These are phyloP conservation scores for Diutina sp. DNA, from an alignment of 1,139 yeast species.

Conservation along the genomic window DNA sequence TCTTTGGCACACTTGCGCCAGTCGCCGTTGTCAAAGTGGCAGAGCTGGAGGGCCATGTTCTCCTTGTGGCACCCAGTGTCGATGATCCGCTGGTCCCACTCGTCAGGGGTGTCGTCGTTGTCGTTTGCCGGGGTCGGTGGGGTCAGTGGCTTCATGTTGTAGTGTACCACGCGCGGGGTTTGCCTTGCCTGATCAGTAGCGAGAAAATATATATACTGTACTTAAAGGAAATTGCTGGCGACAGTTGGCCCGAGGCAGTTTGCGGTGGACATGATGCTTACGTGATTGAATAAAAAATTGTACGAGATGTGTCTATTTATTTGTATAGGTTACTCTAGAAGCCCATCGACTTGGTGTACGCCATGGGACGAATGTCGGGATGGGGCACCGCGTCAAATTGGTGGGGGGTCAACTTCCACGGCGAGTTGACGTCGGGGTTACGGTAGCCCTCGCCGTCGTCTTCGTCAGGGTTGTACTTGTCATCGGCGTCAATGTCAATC, in stretches of 20 bases:
- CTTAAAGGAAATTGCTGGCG: no score
- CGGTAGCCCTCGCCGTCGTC: constrained; percentile 43
- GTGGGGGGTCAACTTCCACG: constrained; percentile 38
- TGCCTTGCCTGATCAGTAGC: background rate
- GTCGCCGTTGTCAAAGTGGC: constrained; percentile 73
- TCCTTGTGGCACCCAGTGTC: constrained; percentile 68
- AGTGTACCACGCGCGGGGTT: background rate
- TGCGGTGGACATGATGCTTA: no score
- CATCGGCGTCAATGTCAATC: constrained; percentile 42
- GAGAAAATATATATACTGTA: no score
- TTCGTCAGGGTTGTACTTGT: constrained; percentile 14
- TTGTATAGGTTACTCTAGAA: constrained; percentile 11
- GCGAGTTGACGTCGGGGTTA: constrained; percentile 28
- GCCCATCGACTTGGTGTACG: constrained; percentile 62
- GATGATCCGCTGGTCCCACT: constrained; percentile 61
- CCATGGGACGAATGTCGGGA: constrained; percentile 92
- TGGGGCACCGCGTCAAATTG: constrained; percentile 77
- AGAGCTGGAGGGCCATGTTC: constrained; percentile 51
- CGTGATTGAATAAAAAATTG: no score
- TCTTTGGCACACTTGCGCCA: constrained; percentile 64
- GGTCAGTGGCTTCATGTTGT: background rate
- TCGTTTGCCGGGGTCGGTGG: background rate
- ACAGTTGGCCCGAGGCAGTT: no score
- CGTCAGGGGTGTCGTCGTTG: constrained; percentile 54
- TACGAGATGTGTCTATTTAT: background rate